Evolutionary conservation across 139 green algal species (phyloP).

Genomic region (Eudorina sp.): DNA sequence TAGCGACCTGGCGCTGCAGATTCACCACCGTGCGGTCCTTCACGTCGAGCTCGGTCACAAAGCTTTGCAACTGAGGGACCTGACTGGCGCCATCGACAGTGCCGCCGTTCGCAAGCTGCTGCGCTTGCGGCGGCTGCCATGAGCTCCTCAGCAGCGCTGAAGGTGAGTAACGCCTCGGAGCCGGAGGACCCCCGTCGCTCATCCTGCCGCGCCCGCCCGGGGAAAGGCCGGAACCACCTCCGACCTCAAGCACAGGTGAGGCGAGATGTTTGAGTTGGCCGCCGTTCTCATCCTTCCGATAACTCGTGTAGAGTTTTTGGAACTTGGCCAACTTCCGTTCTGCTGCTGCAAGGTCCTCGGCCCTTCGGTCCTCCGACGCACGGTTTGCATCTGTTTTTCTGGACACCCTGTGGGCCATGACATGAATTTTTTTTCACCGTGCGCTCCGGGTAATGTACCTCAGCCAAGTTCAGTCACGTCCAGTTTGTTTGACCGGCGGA

Average conservation of each 20-base stretch:
- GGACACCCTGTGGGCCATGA: background rate
- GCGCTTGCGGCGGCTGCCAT: background rate
- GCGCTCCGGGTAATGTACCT: background rate
- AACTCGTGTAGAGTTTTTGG: conserved; percentile 14
- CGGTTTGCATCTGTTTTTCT: background rate
- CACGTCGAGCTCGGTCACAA: conserved; percentile 13
- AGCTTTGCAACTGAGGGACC: background rate
- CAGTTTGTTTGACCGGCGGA: conserved; percentile 24
- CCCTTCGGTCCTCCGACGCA: background rate
- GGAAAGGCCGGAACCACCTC: background rate
- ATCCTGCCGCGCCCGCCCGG: background rate
- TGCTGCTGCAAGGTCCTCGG: background rate
- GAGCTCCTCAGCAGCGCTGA: background rate
- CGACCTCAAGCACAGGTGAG: background rate
- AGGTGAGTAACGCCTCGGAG: background rate
- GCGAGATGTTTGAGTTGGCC: background rate
- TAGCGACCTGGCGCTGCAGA: background rate
- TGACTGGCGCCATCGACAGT: background rate
- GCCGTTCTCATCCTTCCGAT: conserved; percentile 9
- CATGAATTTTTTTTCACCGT: background rate
- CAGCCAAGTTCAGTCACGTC: background rate
- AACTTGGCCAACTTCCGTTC: conserved; percentile 32
- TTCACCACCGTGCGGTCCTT: background rate
- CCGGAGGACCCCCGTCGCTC: background rate
- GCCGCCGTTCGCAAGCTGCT: too few relatives aligned